phyloP scores from a whole-genome alignment of 2,329 filamentous ascomycete genomes.

The Colletotrichum zoysiae region DNA sequence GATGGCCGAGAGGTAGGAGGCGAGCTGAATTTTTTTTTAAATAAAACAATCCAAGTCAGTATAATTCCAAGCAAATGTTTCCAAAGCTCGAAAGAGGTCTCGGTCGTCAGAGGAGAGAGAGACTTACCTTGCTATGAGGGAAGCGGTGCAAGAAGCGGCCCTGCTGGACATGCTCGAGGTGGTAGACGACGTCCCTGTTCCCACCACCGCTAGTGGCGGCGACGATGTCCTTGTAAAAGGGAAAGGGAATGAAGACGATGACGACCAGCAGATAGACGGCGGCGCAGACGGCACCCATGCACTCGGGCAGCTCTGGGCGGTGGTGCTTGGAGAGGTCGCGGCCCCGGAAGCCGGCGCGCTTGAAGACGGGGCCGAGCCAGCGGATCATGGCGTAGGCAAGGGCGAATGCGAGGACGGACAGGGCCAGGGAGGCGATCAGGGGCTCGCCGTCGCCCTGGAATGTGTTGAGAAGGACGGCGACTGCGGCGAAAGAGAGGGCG shows the following conservation, averaged over 20 bases:
- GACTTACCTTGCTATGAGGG: conserved; percentile 86
- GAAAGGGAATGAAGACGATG: conserved; percentile 94
- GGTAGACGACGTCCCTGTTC: conserved; percentile 86
- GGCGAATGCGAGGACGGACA: conserved; percentile 87
- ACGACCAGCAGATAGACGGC: conserved; percentile 91
- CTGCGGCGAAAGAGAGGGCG: conserved; percentile 75
- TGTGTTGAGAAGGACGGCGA: conserved; percentile 82
- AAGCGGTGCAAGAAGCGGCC: conserved; percentile 92
- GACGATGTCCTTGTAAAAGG: conserved; percentile 98
- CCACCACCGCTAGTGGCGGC: conserved; percentile 93
- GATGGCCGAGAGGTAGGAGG: conserved; percentile 93
- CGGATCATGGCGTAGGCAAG: conserved; percentile 87
- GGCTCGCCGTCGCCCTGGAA: conserved; percentile 90
- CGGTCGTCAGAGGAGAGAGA: neutral
- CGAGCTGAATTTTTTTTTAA: conserved; percentile 70
- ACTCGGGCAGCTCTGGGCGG: conserved; percentile 87
- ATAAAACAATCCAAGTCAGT: conserved; percentile 1
- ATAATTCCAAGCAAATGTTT: neutral
- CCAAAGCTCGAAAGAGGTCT: neutral
- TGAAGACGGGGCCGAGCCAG: conserved; percentile 93
- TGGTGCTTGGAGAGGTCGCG: conserved; percentile 82
- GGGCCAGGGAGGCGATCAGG: conserved; percentile 86
- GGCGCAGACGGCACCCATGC: conserved; percentile 94
- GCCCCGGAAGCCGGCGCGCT: conserved; percentile 89
- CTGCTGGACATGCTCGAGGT: conserved; percentile 79